Percentiles rank a stretch among this genome's conserved stretches.
These are phyloP conservation scores for Gonapodya prolifera DNA, from an alignment of 192 early-diverging fungal species.

Conservation along the genomic window DNA sequence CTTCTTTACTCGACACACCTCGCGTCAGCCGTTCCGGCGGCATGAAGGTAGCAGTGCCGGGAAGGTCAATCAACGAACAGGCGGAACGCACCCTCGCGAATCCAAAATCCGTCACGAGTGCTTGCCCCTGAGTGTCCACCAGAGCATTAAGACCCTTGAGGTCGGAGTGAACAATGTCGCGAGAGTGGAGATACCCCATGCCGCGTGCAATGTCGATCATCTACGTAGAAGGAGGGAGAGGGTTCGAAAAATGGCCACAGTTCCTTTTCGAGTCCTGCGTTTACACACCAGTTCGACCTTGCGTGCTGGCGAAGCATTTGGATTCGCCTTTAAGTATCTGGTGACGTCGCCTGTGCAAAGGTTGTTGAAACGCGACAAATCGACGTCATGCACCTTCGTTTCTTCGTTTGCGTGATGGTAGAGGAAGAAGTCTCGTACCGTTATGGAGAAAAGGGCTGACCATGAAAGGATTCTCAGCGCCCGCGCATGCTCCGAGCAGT, in stretches of 20 bases:
- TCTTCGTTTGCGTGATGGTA: too few species aligned
- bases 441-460: conserved; percentile 20
- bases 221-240: not conserved
- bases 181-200: not conserved
- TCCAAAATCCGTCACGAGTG: not conserved
- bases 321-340: not conserved
- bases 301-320: not conserved
- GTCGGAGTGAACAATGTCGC: not conserved
- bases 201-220: not conserved
- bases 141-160: not conserved
- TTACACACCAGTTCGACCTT: not conserved
- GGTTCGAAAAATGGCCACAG: not conserved
- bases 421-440: too few species aligned
- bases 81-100: not conserved
- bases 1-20: not conserved
- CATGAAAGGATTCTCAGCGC: conserved; percentile 24
- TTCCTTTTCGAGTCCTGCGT: not conserved
- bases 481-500: conserved; percentile 24
- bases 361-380: too few species aligned
- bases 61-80: not conserved
- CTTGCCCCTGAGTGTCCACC: not conserved
- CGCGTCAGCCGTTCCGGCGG: not conserved
- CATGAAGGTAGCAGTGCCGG: not conserved
- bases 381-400: too few species aligned
- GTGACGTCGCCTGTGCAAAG: not conserved